These are phyloP conservation scores for Chlorociboria aeruginascens DNA, from an alignment of 495 filamentous ascomycete species.

Conservation along the genomic window DNA sequence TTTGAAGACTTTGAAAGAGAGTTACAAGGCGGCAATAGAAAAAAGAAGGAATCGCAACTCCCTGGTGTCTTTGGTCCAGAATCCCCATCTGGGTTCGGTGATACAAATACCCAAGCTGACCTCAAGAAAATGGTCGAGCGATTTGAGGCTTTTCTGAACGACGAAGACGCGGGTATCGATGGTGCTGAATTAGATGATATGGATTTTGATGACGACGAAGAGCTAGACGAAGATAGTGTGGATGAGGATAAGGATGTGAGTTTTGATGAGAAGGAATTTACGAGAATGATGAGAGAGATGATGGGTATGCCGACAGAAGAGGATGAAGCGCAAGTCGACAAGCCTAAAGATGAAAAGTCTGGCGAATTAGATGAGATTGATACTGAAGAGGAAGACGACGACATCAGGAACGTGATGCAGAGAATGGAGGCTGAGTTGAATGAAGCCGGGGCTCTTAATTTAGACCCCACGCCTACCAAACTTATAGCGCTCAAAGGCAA, in stretches of 20 bases:
- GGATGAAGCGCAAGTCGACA: slow-evolving; percentile 20
- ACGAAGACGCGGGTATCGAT: slow-evolving; percentile 67
- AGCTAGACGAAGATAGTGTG: slow-evolving; percentile 31
- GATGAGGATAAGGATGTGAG: slow-evolving; percentile 66
- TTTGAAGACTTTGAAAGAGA: slow-evolving; percentile 81
- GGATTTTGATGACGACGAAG: slow-evolving; percentile 46
- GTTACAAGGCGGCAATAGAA: slow-evolving; percentile 41
- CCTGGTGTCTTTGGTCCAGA: slow-evolving; percentile 10
- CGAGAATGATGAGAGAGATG: slow-evolving; percentile 86
- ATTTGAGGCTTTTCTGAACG: slow-evolving; percentile 88
- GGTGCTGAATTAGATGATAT: slow-evolving; percentile 70
- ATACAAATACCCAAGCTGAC: slow-evolving; percentile 67
- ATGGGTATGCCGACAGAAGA: slow-evolving; percentile 59
- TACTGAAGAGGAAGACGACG: slow-evolving; percentile 48
- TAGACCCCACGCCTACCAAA: slow-evolving; percentile 34
- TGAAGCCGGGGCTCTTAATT: slow-evolving; percentile 58
- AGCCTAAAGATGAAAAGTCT: slow-evolving; percentile 7
- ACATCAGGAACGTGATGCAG: slow-evolving; percentile 58
- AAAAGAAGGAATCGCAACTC: slow-evolving; percentile 16
- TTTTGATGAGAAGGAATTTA: slow-evolving; percentile 78
- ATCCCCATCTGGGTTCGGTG: slow-evolving; percentile 48
- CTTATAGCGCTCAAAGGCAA: slow-evolving; percentile 12
- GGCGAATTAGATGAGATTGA: slow-evolving; percentile 16
- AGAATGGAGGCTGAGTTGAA: slow-evolving; percentile 76
- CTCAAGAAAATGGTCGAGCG: slow-evolving; percentile 78